Evolutionary conservation across 2,329 filamentous ascomycete species (phyloP).

Genomic region (Colletotrichum sp.): DNA sequence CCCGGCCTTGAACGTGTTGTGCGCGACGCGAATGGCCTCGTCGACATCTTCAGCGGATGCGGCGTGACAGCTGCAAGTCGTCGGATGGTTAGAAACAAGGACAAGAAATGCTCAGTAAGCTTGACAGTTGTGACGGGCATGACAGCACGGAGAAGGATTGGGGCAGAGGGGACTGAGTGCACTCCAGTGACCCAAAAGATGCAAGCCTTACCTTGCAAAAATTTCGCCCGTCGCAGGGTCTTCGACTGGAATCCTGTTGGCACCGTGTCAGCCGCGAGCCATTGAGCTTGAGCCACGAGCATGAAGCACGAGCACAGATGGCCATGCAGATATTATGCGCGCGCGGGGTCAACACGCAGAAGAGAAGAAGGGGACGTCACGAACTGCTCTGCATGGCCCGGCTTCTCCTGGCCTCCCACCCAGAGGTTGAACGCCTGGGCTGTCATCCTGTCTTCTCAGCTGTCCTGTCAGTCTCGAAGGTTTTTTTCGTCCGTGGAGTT

Average conservation of each 20-base stretch:
- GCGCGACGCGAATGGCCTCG: constrained; percentile 43
- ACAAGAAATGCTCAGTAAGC: background rate
- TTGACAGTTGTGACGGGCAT: background rate
- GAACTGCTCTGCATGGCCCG: constrained; percentile 51
- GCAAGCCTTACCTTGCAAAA: constrained; percentile 49
- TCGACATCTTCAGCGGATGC: constrained; percentile 51
- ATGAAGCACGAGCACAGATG: constrained; percentile 14
- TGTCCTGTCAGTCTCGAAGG: constrained; percentile 1
- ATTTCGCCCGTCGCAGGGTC: constrained; percentile 58
- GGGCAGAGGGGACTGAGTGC: background rate
- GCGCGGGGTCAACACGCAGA: background rate
- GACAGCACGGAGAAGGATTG: background rate
- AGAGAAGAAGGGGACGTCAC: constrained; percentile 25
- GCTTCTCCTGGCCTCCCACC: constrained; percentile 28
- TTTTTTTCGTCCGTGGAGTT: constrained; percentile 8
- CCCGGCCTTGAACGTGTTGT: constrained; percentile 53
- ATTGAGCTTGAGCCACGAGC: background rate
- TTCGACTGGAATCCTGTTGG: constrained; percentile 53
- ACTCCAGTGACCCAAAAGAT: background rate
- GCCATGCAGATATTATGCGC: constrained; percentile 3
- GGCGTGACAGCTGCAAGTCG: constrained; percentile 46
- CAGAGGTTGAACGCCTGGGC: constrained; percentile 25
- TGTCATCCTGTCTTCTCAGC: constrained; percentile 18
- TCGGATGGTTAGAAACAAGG: background rate
- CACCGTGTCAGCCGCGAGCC: constrained; percentile 11